Percentiles rank a stretch among this genome's conserved stretches.
Evolutionary conservation across 1,139 yeast species (phyloP).

Genomic region (Nematodospora anomalae): DNA sequence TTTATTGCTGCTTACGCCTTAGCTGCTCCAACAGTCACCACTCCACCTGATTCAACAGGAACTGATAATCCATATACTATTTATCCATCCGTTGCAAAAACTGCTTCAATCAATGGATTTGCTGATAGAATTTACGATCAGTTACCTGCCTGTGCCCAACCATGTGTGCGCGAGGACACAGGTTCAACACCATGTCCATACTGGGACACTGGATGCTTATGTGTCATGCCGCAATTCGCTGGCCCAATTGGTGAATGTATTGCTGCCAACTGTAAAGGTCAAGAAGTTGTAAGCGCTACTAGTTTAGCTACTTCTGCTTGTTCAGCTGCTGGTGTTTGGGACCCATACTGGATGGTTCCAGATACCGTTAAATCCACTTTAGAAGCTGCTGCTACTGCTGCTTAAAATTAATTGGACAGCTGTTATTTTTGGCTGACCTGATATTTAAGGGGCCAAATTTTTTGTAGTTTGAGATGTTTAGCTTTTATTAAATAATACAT

Average conservation of each 20-base stretch:
- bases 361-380: conserved; percentile 33
- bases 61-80: conserved; percentile 22
- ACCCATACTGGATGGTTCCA: conserved; percentile 26
- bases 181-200: conserved; percentile 38
- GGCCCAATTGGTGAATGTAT: conserved; percentile 30
- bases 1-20: conserved; percentile 8
- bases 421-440: too few species aligned
- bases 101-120: conserved; percentile 42
- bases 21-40: conserved; percentile 9
- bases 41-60: conserved; percentile 10
- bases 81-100: conserved; percentile 39
- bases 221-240: conserved; percentile 32
- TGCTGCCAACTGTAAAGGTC: conserved; percentile 25
- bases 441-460: too few species aligned
- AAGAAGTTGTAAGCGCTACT: conserved; percentile 21
- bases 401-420: conserved; percentile 6
- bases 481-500: too few species aligned
- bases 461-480: too few species aligned
- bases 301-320: conserved; percentile 27
- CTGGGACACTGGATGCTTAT: conserved; percentile 40
- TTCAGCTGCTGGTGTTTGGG: conserved; percentile 25
- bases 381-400: conserved; percentile 28
- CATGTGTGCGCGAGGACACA: conserved; percentile 25
- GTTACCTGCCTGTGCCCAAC: conserved; percentile 29
- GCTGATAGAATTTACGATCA: conserved; percentile 35